Percentiles rank a stretch among this genome's conserved stretches.
phyloP scores from a whole-genome alignment of 352 stramenopile genomes.

The Phytophthora palmivora region DNA sequence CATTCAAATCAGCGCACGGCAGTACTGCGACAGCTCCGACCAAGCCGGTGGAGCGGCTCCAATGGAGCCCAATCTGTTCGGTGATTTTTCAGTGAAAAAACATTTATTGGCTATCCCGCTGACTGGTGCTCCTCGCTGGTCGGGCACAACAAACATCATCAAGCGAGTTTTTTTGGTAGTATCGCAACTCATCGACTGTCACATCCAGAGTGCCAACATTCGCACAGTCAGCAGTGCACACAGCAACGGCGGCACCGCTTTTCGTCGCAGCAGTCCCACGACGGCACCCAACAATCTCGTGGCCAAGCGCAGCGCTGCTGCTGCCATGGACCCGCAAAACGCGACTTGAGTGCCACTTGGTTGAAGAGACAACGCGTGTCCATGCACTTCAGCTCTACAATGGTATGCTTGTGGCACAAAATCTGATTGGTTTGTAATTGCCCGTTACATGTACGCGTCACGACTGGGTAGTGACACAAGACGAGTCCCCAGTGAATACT shows the following conservation, averaged over 20 bases:
- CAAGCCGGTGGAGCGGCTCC: slow-evolving; percentile 1
- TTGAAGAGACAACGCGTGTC: slow-evolving; percentile 12
- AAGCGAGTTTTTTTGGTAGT: slow-evolving; percentile 17
- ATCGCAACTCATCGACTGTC: slow-evolving; percentile 29
- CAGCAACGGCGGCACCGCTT: neutral
- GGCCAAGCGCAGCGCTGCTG: neutral
- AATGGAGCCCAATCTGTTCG: slow-evolving; percentile 2
- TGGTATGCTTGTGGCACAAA: neutral
- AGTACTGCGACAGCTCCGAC: slow-evolving; percentile 21
- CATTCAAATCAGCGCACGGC: slow-evolving; percentile 16
- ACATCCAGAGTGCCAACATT: slow-evolving; percentile 13
- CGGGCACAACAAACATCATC: slow-evolving; percentile 2
- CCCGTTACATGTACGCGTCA: slow-evolving; percentile 3
- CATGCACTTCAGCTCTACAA: slow-evolving; percentile 10
- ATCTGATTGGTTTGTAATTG: slow-evolving; percentile 18
- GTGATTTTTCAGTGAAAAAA: slow-evolving; percentile 2
- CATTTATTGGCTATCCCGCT: too few species aligned
- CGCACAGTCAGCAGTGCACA: neutral
- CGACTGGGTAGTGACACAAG: too few species aligned
- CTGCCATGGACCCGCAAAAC: slow-evolving; percentile 7
- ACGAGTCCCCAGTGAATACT: too few species aligned
- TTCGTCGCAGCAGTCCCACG: neutral
- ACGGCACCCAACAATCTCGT: slow-evolving; percentile 22
- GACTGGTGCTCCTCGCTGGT: slow-evolving; percentile 3
- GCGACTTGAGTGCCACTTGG: slow-evolving; percentile 9